Percentiles rank a stretch among this genome's conserved stretches.
Conservation (phyloP, 2,329 filamentous ascomycete genomes). For the Colletotrichum musae region DNA sequence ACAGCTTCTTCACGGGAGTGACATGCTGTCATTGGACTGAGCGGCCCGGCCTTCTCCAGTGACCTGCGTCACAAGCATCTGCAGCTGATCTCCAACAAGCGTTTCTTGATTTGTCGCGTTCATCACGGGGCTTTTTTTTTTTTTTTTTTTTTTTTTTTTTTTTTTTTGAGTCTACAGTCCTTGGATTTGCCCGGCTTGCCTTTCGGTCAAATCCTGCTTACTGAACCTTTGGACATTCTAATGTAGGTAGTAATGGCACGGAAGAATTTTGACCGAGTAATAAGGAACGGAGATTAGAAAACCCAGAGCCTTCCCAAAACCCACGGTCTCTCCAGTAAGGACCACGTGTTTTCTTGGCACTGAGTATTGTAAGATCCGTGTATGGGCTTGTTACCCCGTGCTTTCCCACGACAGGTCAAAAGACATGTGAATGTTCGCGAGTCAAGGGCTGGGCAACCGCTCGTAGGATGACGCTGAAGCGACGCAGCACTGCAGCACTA, state of each 20-base stretch:
- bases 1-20: too few relatives aligned
- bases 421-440: conserved; percentile 38
- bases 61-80: conserved; percentile 35
- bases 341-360: conserved; percentile 32
- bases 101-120: background rate
- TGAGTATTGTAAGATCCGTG: conserved; percentile 7
- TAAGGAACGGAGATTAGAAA: background rate
- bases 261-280: too few relatives aligned
- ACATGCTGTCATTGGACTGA: conserved; percentile 11
- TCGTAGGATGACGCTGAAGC: conserved; percentile 8
- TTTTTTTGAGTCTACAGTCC: background rate
- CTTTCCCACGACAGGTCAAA: background rate
- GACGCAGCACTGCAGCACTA: background rate
- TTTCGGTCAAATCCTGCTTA: background rate
- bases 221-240: background rate
- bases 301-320: background rate
- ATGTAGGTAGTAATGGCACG: background rate
- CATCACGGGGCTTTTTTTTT: background rate
- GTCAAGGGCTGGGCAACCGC: conserved; percentile 20
- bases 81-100: conserved; percentile 25
- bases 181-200: background rate
- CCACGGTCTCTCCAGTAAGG: conserved; percentile 9
- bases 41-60: background rate
- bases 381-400: conserved; percentile 23
- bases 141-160: background rate